These are phyloP conservation scores for Piper betle DNA, from an alignment of 164 flowering plant species.

Conservation along the genomic window DNA sequence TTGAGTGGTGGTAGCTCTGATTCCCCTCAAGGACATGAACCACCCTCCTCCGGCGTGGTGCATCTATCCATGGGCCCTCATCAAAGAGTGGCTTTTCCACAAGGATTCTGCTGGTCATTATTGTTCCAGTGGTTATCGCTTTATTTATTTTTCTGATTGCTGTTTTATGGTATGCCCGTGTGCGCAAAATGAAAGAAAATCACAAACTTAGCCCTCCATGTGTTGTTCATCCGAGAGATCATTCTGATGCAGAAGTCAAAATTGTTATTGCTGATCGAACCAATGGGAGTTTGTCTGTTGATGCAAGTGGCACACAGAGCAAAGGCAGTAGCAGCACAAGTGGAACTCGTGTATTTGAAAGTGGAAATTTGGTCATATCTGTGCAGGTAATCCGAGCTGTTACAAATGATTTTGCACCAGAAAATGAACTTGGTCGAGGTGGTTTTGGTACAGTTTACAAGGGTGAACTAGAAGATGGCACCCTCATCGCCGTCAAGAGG, in stretches of 20 bases:
- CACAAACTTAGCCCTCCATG: constrained; percentile 5
- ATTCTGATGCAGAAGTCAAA: constrained; percentile 41
- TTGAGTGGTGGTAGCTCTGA: constrained; percentile 11
- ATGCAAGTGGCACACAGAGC: too few species aligned
- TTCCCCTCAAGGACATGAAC: neutral
- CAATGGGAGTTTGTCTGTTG: too few species aligned
- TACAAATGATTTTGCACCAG: constrained; percentile 1
- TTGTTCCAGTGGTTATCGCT: neutral
- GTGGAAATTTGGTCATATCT: neutral
- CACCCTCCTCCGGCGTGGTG: neutral
- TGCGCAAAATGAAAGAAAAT: neutral
- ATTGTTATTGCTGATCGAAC: constrained; percentile 25
- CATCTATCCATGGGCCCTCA: neutral
- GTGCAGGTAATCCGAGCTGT: constrained; percentile 2
- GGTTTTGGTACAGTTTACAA: constrained; percentile 5
- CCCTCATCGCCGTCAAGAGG: constrained; percentile 3
- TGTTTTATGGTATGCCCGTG: neutral
- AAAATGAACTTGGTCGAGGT: constrained; percentile 3
- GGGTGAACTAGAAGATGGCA: constrained; percentile 6
- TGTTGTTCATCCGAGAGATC: constrained; percentile 45
- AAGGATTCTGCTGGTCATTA: neutral
- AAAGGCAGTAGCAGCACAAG: too few species aligned
- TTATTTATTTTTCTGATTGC: neutral
- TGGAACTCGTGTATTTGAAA: too few species aligned
- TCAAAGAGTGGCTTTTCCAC: neutral